Evolutionary conservation across 164 flowering plant genomes (phyloP), one percentile per base, ranked within the genome.

Genomic region (Berberis vulgaris): DNA sequence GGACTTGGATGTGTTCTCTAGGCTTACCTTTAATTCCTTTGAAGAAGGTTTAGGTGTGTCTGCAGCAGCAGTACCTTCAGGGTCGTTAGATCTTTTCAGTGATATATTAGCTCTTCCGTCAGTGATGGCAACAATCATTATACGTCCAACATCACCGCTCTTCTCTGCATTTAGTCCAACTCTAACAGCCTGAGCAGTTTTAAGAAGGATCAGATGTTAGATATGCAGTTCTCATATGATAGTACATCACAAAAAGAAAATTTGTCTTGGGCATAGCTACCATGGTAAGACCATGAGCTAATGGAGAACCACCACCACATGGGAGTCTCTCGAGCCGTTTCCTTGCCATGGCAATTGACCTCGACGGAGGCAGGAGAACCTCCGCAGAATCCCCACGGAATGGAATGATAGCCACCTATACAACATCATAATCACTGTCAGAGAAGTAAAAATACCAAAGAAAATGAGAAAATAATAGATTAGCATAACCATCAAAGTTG

Each of bases 291-390:
- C 98, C 98, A 76, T 93, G 97, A 73, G 98, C 98, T 38, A 90
- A 76, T 63, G 97, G 98, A 63, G 98, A 93, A 69, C 98, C 98
- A 54, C 98, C 98, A 65, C 98, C 97, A 77, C 98, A 93, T 62
- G 98, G 98, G 46, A 90, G 96, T 73, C 89, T 83, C 74, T 93
- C 97, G 45, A 93, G 89, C 65, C 96, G 97, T 65, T 88, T 93
- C 72, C 98, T 87, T 68, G 98, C 98, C 98, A 93, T 93, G 68
- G 97, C 79, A 75, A 93, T 93, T 64, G 98, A 93, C 67, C 98
- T 80, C 11, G 98, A 90, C 76, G 98, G 98, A 74, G 98, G 98
- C 60, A 93, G 77, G 41, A 93, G 91, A 67, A 93, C 95, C 79
- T 93, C 97, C 13, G 97, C 97, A 65, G 83, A 71, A 73, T 93